Percentiles rank a stretch among this genome's conserved stretches.
phyloP scores from a whole-genome alignment of 2,329 filamentous ascomycete genomes.

The Alternaria viburni region DNA sequence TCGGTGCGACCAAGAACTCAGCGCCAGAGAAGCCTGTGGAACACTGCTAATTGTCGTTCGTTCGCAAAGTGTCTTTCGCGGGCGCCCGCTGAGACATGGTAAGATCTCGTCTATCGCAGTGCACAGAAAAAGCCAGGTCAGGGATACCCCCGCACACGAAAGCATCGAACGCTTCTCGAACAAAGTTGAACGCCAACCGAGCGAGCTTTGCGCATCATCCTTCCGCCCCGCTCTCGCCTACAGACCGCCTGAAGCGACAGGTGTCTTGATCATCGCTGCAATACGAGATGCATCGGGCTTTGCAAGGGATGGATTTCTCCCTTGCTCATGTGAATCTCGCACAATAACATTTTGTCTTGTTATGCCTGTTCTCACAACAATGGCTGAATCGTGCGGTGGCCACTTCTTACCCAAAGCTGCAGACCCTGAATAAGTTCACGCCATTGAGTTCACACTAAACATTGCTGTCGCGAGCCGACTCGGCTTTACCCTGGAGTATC shows the following conservation, averaged over 20 bases:
- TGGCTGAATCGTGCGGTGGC: neutral
- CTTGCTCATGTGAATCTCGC: neutral
- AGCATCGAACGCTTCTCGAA: conserved; percentile 31
- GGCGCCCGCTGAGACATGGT: neutral
- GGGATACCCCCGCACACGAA: conserved; percentile 27
- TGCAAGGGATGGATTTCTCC: neutral
- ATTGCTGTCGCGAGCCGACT: conserved; percentile 1
- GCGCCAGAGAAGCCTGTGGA: neutral
- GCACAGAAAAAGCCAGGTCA: conserved; percentile 21
- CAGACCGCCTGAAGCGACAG: neutral
- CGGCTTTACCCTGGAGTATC: neutral
- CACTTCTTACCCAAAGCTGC: neutral
- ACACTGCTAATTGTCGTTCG: neutral
- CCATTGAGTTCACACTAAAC: conserved; percentile 3
- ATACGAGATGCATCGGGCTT: neutral
- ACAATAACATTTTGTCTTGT: neutral
- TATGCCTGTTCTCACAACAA: neutral
- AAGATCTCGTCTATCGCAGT: conserved; percentile 21
- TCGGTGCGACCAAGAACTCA: conserved; percentile 15
- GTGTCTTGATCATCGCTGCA: neutral
- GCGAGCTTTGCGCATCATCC: conserved; percentile 21
- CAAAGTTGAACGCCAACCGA: conserved; percentile 31
- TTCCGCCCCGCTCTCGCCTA: conserved; percentile 22
- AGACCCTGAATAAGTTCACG: conserved; percentile 7
- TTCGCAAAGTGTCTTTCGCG: neutral